Base-by-base conservation (phyloP, 2,329 filamentous ascomycete species). In the Fusarium torreyae region DNA sequence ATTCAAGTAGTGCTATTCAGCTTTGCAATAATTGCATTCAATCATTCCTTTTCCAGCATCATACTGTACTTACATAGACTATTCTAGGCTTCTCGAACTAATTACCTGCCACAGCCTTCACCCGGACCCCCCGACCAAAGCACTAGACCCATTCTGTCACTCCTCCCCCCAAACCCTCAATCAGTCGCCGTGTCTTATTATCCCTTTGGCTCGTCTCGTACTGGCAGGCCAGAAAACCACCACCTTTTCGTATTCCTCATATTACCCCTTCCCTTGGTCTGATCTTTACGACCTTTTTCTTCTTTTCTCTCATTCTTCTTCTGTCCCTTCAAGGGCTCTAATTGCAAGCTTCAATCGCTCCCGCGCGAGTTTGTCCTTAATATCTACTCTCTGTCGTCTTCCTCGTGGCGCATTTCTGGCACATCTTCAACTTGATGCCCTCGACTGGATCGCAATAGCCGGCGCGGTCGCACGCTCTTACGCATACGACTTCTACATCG, bases 101-200 rank as follows among this genome's bases (percentile, higher is more conserved):
- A 31, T 31, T 31, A 31, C 28, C 28, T 31, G 28, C 28, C 28
- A 31, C 28, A 31, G 28, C 28, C 28, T 31, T 31, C 28, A 31
- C 11, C 28, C 28, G 58, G 63, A 46, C 44, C 66, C 65, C 51
- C 43, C 45, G 46, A 71, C 57, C 64, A 50, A 43, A 59, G 40
- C 67, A 46, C 72, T 74, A 75, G 51, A 38, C 72, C 62, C 38
- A 24, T 68, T 72, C 34, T 31, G 48, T 57, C 48, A 18, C 39
- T 54, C 48, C 39, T 54, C 48, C 38, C 34, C 46, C 46, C 58
- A 63, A 72, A 72, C 72, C 71, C 69, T 74, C 69, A 64, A 68
- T 73, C 69, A 66, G 70, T 72, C 66, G 70, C 70, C 71, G 70
- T 74, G 63, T 63, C 66, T 66, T 39, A 58, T 54, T 68, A 74